Evolutionary conservation across 805 yeast genomes (phyloP).

Genomic region (Wickerhamiella sorbophila): DNA sequence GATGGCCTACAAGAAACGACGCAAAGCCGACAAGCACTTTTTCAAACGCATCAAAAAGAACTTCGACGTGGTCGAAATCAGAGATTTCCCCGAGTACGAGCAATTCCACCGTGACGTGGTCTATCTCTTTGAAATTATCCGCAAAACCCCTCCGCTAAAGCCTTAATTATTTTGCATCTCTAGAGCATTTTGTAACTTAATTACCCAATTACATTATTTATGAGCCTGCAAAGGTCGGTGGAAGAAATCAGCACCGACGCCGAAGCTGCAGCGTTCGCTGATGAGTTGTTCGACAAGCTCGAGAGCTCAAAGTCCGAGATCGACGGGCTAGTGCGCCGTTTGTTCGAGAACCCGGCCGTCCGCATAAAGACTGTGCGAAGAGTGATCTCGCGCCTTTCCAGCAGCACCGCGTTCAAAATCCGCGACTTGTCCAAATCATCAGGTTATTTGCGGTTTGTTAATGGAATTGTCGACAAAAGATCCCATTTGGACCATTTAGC

Average conservation of each 20-base stretch:
- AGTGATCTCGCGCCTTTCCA: neutral
- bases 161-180: neutral
- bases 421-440: neutral
- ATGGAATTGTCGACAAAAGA: neutral
- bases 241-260: neutral
- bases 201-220: neutral
- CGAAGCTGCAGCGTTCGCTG: neutral
- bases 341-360: neutral
- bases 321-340: neutral
- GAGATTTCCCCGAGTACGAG: slow-evolving; percentile 17
- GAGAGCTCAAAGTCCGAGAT: neutral
- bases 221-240: neutral
- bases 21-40: slow-evolving; percentile 32
- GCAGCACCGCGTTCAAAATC: neutral
- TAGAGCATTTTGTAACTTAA: neutral
- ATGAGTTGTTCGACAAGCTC: neutral
- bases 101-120: slow-evolving; percentile 29
- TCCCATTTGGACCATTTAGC: slow-evolving; percentile 2
- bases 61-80: slow-evolving; percentile 22
- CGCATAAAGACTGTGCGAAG: neutral
- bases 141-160: slow-evolving; percentile 2
- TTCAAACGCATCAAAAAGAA: slow-evolving; percentile 24
- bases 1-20: slow-evolving; percentile 40
- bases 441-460: neutral
- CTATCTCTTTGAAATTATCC: slow-evolving; percentile 28